Percentiles rank a stretch among this genome's conserved stretches.
These are phyloP conservation scores for Auxenochlorella pyrenoidosa DNA, from an alignment of 139 green algal species.

Conservation along the genomic window DNA sequence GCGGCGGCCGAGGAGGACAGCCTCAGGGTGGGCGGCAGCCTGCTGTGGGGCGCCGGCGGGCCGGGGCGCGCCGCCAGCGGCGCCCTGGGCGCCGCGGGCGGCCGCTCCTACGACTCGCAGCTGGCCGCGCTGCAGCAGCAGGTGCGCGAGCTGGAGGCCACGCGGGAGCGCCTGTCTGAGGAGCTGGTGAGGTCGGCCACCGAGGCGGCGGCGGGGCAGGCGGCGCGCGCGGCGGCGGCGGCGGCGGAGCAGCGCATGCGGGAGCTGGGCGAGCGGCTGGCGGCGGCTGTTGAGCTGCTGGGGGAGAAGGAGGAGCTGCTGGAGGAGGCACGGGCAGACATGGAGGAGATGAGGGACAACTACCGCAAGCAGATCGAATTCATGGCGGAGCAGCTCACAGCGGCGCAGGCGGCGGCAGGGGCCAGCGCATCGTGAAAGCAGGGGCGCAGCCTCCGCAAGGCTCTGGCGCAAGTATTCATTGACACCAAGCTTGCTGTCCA, in stretches of 20 bases:
- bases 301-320: constrained; percentile 86
- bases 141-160: constrained; percentile 78
- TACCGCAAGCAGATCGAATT: constrained; percentile 91
- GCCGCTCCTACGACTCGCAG: constrained; percentile 52
- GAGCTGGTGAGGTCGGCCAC: constrained; percentile 82
- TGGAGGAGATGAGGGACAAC: constrained; percentile 85
- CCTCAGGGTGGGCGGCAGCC: constrained; percentile 21
- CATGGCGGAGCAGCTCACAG: constrained; percentile 54
- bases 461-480: neutral
- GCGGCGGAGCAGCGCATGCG: neutral
- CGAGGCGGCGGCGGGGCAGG: constrained; percentile 49
- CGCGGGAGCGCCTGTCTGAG: constrained; percentile 80
- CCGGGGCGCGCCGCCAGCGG: neutral
- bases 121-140: constrained; percentile 61
- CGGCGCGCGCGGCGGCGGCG: constrained; percentile 25
- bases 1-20: constrained; percentile 4
- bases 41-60: constrained; percentile 14
- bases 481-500: too few species aligned
- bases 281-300: constrained; percentile 86
- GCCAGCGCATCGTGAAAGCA: neutral
- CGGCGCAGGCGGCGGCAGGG: neutral
- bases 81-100: neutral
- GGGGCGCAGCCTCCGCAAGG: neutral
- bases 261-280: constrained; percentile 53
- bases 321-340: constrained; percentile 87